Base-by-base conservation (phyloP, 192 early-diverging fungal genomes). In the Funneliformis geosporum region DNA sequence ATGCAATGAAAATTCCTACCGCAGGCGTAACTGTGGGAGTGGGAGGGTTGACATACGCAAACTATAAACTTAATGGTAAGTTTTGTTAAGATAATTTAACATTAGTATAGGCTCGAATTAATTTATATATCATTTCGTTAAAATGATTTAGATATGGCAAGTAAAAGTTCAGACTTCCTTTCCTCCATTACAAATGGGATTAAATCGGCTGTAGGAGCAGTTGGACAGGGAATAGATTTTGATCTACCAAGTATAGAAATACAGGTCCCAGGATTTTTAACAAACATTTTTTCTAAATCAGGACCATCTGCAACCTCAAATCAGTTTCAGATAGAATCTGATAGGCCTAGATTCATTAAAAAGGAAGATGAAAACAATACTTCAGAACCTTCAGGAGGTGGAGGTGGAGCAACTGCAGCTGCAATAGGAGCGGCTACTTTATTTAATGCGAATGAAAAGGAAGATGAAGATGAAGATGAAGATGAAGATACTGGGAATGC, bases 51-150 rank as follows among this genome's bases (percentile, higher is more conserved):
- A 87, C 90, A 18, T 86, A 90, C 72, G 89, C 90, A 2, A 86
- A 91, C 59, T 90, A 90, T 73, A 92, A 92, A 81, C 50, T 90
- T 47, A 83, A 85, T 82, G 89, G 87, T 87, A 85, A 60, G 38
- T 39, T 46, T 18, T 18, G 14, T 21, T 5, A 18, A n/a, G n/a
- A n/a, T 21, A 18, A 18, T 55, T 18, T 50, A 18, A 12, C 3
- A 2, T 5, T 47, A 47, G 14, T 16, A 55, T 18, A 55, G 46
- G 6, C 47, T 12, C 14, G 47, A 55, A 21, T 40, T 62, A 38
- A 33, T 73, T 39, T 40, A 5, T 50, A 40, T 23, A 27, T 73
- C 4, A 12, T 60, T 23, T 39, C 14, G 12, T 50, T 25, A 11
- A n/a, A 38, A 33, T 59, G 0, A 50, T 38, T 40, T n/a, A 79